Base-by-base conservation (phyloP, 2,329 filamentous ascomycete species). In the Phaeosphaeriaceae sp. region DNA sequence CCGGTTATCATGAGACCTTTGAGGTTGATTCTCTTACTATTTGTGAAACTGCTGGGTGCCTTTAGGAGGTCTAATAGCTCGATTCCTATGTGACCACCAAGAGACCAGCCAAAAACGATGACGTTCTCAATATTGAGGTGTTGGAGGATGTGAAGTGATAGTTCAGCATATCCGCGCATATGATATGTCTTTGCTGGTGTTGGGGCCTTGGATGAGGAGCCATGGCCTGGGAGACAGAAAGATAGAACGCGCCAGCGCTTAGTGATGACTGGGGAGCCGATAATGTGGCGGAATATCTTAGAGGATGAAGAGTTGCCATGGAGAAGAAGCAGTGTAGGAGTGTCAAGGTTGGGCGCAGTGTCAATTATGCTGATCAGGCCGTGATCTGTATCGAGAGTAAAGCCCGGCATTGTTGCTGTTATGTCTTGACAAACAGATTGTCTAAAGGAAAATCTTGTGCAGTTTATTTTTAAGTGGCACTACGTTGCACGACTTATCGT, bases 141-240 rank as follows among this genome's bases (percentile, higher is more conserved):
- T 7, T 58, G 29, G 4, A 72, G 58, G 11, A 72, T 54, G n/a
- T 66, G 46, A 2, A 70, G 35, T 2, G 68, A 66, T 15, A 66
- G 57, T 3, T 64, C 58, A 18, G 69, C 69, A 52, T 73, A 73
- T 32, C 60, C 69, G 1, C 60, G 47, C 57, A 62, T 63, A 18
- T 50, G 64, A 56, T 73, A 74, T 11, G 52, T 54, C 1, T 30
- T 44, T 2, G 53, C 36, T 0, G 67, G 64, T 28, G 64, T 39
- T 2, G 59, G 57, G 8, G 70, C 66, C 30, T 72, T 61, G 39
- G 49, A 57, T 28, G 54, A 61, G 11, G 58, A 52, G 42, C 71
- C 70, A 42, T 74, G 71, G 50, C 71, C 70, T 20, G 70, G 71
- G 32, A 72, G 64, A 48, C 71, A 68, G 45, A 72, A 61, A 8